Evolutionary conservation across 352 stramenopile genomes (phyloP), one percentile per base, ranked within the genome.

Genomic region (Phytophthora foliorum): DNA sequence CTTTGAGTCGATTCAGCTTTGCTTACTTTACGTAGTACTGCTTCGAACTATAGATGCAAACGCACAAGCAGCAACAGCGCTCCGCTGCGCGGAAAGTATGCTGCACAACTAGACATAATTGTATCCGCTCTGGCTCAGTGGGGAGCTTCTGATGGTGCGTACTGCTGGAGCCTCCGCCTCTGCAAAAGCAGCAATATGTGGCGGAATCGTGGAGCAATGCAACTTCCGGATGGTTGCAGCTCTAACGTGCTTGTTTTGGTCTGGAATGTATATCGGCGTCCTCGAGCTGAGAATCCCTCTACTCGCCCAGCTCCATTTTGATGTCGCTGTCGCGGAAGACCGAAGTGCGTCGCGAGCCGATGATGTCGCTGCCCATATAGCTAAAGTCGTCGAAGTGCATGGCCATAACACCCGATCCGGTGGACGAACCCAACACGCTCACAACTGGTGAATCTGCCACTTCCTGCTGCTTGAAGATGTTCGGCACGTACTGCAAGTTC

Each of bases 311-410:
- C 64, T 95, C 88, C 88, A 95, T 95, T 54, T 90, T 90, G 39
- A 95, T 78, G 57, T 95, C 88, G 71, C 84, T 93, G 59, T 95
- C 86, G 17, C 86, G 82, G 69, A 94, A 94, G 57, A 94, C 72
- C 21, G 88, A 94, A 21, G 86, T 93, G 39, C 82, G 84, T n/a
- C 88, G 81, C 25, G 86, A 94, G 29, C 88, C 88, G 68, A 93
- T 91, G 54, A 95, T 88, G 51, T 94, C 88, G 64, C 88, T 95
- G 56, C 86, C 88, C 87, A 94, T 94, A 71, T 94, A 95, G 49
- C 83, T 93, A 61, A 94, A 95, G 66, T 94, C 85, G 31, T 95
- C 88, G 44, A 95, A 95, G 67, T 94, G 86, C 86, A 93, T 93
- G 34, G 87, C 84, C 67, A 88, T 75, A 25, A 86, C 75, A n/a